A percentile compares a stretch with the other conserved stretches of the same genome.
phyloP scores from a whole-genome alignment of 768 basidiomycete species.

The Exidia glandulosa region DNA sequence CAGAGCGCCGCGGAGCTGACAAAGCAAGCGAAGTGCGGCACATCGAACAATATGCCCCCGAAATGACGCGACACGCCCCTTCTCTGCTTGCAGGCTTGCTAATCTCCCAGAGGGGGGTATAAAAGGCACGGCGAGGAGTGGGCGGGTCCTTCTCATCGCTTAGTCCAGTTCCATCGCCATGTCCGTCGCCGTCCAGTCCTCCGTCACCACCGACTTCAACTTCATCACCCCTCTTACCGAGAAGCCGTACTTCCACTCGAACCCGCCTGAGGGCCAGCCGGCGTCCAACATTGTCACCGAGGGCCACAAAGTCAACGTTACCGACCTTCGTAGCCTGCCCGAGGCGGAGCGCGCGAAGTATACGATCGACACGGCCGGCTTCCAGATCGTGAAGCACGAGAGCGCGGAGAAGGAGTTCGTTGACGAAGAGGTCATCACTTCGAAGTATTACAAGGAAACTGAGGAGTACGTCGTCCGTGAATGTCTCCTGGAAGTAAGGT shows the following conservation, averaged over 20 bases:
- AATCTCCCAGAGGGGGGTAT: not conserved
- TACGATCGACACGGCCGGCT: conserved; percentile 24
- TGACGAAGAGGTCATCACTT: not conserved
- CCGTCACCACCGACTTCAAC: conserved; percentile 1
- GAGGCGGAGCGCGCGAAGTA: conserved; percentile 5
- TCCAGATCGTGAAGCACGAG: conserved; percentile 19
- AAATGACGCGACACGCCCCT: not conserved
- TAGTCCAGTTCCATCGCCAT: not conserved
- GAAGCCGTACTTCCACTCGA: not conserved
- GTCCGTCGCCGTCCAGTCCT: not conserved
- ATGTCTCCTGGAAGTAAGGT: not conserved
- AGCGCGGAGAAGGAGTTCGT: conserved; percentile 19
- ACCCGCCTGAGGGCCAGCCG: not conserved
- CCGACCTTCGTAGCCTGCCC: conserved; percentile 5
- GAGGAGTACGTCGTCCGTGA: not conserved
- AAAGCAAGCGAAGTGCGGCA: too few relatives aligned
- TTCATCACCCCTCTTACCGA: conserved; percentile 6
- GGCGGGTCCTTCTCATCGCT: not conserved
- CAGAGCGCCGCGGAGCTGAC: too few relatives aligned
- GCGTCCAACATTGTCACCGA: conserved; percentile 1
- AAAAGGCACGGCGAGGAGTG: not conserved
- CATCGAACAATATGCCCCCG: not conserved
- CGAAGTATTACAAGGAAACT: not conserved
- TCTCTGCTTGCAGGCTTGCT: not conserved
- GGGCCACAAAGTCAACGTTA: not conserved